Evolutionary conservation across 2,329 filamentous ascomycete species (phyloP), one percentile per base, ranked within the genome.

Genomic region (Exophiala mesophila): DNA sequence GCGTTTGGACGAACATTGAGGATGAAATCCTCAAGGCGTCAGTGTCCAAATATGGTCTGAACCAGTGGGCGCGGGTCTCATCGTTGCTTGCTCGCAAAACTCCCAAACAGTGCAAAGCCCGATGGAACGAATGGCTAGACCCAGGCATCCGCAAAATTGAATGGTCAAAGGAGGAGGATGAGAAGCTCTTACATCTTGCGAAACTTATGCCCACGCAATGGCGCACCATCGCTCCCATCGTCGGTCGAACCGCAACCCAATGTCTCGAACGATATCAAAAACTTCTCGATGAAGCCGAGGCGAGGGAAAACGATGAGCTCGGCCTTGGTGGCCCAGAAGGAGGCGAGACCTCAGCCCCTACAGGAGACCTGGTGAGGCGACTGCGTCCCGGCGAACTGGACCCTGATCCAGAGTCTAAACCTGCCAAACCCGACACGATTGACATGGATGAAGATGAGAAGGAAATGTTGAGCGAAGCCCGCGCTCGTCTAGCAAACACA

Each of bases 141-240:
- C 92, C 92, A 15, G 87, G 86, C 62, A 97, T 98, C 71, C 86
- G 90, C 61, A 98, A 98, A 74, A 92, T 94, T 57, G 92, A 98
- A 70, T 98, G 92, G 90, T 95, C 88, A 63, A 86, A 92, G 61
- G 92, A 98, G 67, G 92, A 98, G 65, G 92, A 98, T 64, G 92
- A 98, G 73, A 96, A 94, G 70, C 76, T 98, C 47, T 69, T 98
- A 58, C 92, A 97, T 61, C 76, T 98, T 59, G 92, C 92, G 49
- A 98, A 97, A 76, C 75, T 98, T 69, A 95, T 98, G 83, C 92
- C 92, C 44, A 97, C 90, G 19, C 92, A 98, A 77, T 98, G 92
- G 92, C 84, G 92, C 59, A 97, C 92, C 35, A 97, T 98, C 60
- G 90, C 92, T 44, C 89, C 92, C 41, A 90, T 97, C 55, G 89